Evolutionary conservation across 139 green algal species (phyloP).

Genomic region (Chlorella sp.): DNA sequence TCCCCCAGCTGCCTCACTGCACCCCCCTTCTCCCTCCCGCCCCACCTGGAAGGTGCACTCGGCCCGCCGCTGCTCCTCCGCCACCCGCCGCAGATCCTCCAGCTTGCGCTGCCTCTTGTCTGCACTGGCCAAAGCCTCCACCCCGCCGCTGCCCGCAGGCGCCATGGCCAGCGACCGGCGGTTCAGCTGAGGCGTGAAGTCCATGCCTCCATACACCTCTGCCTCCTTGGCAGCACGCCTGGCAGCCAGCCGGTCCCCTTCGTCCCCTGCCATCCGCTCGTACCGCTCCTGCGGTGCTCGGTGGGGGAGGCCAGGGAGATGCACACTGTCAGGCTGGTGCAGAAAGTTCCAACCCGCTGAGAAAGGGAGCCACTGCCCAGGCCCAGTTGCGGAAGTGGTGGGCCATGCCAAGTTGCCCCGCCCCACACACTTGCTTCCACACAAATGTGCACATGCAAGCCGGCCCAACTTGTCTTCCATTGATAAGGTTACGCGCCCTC

Average conservation of each 20-base stretch:
- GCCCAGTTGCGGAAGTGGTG: not conserved
- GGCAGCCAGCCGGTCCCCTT: conserved; percentile 2
- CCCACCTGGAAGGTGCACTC: conserved; percentile 54
- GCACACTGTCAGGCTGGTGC: not conserved
- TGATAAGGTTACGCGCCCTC: too few relatives aligned
- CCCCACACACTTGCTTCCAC: not conserved
- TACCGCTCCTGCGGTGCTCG: conserved; percentile 20
- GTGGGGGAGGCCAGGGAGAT: not conserved
- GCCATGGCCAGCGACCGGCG: conserved; percentile 8
- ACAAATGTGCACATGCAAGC: not conserved
- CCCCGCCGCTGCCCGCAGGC: not conserved
- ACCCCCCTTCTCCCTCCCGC: not conserved
- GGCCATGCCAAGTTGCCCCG: not conserved
- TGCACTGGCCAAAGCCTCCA: conserved; percentile 38
- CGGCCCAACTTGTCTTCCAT: not conserved
- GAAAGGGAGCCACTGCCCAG: too few relatives aligned
- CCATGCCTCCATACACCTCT: conserved; percentile 28
- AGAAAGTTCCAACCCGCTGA: not conserved
- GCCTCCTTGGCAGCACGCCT: conserved; percentile 18
- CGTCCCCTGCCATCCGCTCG: conserved; percentile 6
- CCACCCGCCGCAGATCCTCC: conserved; percentile 18
- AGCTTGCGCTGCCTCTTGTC: conserved; percentile 31
- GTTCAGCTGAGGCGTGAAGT: conserved; percentile 40
- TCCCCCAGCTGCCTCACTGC: too few relatives aligned
- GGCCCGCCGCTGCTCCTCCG: conserved; percentile 22